Evolutionary conservation across 345 rosid species (phyloP).

Genomic region (Litchi chinensis): DNA sequence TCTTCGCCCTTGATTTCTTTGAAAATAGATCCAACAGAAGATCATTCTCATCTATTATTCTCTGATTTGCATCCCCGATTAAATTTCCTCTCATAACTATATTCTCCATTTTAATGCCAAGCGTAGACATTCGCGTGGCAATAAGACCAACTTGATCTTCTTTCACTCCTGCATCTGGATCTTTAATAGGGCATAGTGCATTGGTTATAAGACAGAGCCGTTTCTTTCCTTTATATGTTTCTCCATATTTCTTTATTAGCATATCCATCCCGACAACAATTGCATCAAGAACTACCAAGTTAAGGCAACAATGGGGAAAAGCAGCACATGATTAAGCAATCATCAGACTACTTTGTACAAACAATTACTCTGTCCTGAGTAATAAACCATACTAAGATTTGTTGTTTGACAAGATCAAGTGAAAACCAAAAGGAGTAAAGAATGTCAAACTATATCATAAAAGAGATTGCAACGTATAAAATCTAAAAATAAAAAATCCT

Average conservation of each 20-base stretch:
- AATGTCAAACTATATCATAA: constrained; percentile 11
- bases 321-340: constrained; percentile 7
- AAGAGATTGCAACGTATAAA: background rate
- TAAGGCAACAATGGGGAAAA: constrained; percentile 41
- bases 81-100: constrained; percentile 58
- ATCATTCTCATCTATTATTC: constrained; percentile 70
- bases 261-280: constrained; percentile 93
- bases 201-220: constrained; percentile 78
- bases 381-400: background rate
- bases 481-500: background rate
- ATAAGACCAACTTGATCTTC: constrained; percentile 80
- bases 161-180: constrained; percentile 73
- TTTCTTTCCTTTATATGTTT: constrained; percentile 72
- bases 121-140: constrained; percentile 61
- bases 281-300: constrained; percentile 86
- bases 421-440: background rate
- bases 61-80: constrained; percentile 38
- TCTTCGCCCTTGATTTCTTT: constrained; percentile 52
- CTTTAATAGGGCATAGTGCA: constrained; percentile 72
- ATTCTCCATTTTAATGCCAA: constrained; percentile 74
- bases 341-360: background rate
- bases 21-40: constrained; percentile 65
- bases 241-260: constrained; percentile 74
- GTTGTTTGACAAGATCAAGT: background rate
- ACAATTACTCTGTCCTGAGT: background rate